Conservation (phyloP, 768 basidiomycete species). For the Exsudoporus frostii region DNA sequence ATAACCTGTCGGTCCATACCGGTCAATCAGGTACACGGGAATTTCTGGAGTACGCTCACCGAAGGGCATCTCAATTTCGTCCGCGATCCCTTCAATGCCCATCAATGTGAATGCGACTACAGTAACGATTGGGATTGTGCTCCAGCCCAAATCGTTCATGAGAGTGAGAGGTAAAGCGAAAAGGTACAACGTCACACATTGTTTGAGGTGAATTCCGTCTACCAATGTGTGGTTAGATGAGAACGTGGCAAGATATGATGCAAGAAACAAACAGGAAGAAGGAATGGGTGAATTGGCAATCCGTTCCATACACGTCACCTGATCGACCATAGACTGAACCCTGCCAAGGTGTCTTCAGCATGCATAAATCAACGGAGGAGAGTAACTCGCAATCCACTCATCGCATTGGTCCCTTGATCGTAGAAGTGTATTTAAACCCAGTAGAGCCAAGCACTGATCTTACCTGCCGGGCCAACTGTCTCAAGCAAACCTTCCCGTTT, state of each 20-base stretch:
- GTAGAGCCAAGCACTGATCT: slow-evolving; percentile 11
- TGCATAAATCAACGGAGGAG: background rate
- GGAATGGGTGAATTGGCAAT: slow-evolving; percentile 86
- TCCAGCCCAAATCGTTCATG: slow-evolving; percentile 79
- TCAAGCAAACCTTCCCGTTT: slow-evolving; percentile 81
- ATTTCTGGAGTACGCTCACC: slow-evolving; percentile 43
- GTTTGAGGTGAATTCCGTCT: slow-evolving; percentile 91
- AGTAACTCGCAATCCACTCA: slow-evolving; percentile 58
- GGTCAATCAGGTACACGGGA: background rate
- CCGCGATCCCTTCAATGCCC: slow-evolving; percentile 94
- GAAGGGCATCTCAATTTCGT: slow-evolving; percentile 94
- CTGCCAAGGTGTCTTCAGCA: slow-evolving; percentile 36
- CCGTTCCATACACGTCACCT: slow-evolving; percentile 86
- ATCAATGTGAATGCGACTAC: slow-evolving; percentile 88
- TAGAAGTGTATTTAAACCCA: slow-evolving; percentile 1
- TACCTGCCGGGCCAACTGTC: slow-evolving; percentile 85
- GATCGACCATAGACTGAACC: slow-evolving; percentile 78
- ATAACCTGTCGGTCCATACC: slow-evolving; percentile 38
- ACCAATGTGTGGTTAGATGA: slow-evolving; percentile 14
- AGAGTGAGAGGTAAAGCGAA: slow-evolving; percentile 88
- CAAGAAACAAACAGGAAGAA: slow-evolving; percentile 52
- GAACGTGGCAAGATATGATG: background rate
- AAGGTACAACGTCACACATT: slow-evolving; percentile 91
- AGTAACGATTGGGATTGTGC: slow-evolving; percentile 80
- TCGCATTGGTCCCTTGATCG: slow-evolving; percentile 64